Conservation (phyloP, 2,329 filamentous ascomycete species). For the Aspergillus uvarum region DNA sequence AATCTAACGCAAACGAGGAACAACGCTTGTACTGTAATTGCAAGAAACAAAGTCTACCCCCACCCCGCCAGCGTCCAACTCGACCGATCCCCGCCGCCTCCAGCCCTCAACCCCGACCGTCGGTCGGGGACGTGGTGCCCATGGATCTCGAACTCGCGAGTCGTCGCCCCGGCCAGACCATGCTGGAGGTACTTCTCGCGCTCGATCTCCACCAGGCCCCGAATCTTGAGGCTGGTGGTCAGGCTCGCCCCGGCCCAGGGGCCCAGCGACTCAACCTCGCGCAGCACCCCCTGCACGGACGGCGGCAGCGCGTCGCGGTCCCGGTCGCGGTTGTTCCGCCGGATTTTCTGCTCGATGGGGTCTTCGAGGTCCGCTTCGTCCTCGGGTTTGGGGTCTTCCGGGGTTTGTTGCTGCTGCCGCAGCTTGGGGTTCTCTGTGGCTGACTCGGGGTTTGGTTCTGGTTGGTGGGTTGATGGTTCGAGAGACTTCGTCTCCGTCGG, state of each 20-base stretch:
- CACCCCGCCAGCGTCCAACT: constrained; percentile 51
- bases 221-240: constrained; percentile 58
- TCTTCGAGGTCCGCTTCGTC: constrained; percentile 29
- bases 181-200: constrained; percentile 60
- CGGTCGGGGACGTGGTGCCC: constrained; percentile 37
- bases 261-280: constrained; percentile 61
- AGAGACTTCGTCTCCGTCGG: too few relatives aligned
- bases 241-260: constrained; percentile 66
- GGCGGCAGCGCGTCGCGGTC: constrained; percentile 27
- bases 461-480: too few relatives aligned
- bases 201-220: constrained; percentile 63
- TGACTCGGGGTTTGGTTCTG: too few relatives aligned
- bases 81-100: constrained; percentile 46
- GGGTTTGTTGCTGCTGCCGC: background rate
- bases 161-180: constrained; percentile 49
- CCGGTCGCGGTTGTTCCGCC: constrained; percentile 35
- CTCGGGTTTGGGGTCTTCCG: constrained; percentile 14
- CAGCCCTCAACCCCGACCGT: constrained; percentile 39
- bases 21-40: too few relatives aligned
- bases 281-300: constrained; percentile 40
- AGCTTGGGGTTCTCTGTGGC: too few relatives aligned
- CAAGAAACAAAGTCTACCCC: constrained; percentile 31
- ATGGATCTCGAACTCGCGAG: constrained; percentile 41
- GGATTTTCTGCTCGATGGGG: constrained; percentile 46
- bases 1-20: too few relatives aligned